Percentiles rank a stretch among this genome's conserved stretches.
Evolutionary conservation across 441 rosid species (phyloP).

Genomic region (Mallotus repandus): DNA sequence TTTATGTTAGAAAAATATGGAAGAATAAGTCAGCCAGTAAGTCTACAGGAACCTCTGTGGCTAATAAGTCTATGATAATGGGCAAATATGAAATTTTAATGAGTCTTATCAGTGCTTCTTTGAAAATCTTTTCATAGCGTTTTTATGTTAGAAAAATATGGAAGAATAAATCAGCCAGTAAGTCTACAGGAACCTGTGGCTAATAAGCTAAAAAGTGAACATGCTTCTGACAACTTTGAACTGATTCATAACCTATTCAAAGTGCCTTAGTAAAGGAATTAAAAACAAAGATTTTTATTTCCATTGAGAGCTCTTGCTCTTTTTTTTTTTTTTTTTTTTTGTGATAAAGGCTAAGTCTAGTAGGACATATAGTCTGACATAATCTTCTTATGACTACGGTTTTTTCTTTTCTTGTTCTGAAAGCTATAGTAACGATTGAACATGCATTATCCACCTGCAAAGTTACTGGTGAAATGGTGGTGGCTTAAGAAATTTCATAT

Average conservation of each 20-base stretch:
- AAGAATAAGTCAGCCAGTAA: not conserved
- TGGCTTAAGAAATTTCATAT: not conserved
- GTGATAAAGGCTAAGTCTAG: not conserved
- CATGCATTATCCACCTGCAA: not conserved
- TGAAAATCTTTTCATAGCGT: not conserved
- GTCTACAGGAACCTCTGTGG: not conserved
- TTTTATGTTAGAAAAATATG: not conserved
- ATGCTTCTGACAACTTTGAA: not conserved
- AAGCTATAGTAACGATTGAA: not conserved
- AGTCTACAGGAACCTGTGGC: not conserved
- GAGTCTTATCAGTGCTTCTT: not conserved
- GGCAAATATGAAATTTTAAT: not conserved
- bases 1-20: not conserved
- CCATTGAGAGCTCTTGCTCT: no score
- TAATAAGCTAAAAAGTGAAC: constrained; percentile 2
- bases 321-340: no score
- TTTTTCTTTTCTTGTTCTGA: not conserved
- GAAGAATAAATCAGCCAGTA: not conserved
- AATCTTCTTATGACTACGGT: not conserved
- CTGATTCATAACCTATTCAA: not conserved
- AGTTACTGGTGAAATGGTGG: not conserved
- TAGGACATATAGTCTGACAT: not conserved
- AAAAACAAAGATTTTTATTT: not conserved
- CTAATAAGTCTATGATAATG: not conserved
- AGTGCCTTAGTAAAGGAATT: not conserved